A percentile compares a stretch with the other conserved stretches of the same genome.
Evolutionary conservation across 306 rosid species (phyloP).

Genomic region (Sophora flavescens): DNA sequence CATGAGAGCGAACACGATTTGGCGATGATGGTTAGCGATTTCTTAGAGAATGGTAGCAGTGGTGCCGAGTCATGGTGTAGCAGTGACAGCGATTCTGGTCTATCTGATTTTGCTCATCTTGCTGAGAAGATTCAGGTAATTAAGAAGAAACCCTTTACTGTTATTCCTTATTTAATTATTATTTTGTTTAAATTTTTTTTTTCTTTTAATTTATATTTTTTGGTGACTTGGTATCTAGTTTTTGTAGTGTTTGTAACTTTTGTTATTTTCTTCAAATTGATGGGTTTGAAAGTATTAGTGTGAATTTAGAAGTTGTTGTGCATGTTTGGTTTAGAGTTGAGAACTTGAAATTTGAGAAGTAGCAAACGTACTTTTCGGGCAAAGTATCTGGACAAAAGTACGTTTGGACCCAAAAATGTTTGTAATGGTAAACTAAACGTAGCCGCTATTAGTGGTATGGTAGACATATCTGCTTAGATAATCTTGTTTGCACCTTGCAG

Average conservation of each 20-base stretch:
- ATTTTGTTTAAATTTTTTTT: not conserved
- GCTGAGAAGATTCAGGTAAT: constrained; percentile 80
- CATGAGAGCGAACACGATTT: constrained; percentile 94
- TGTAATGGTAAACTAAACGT: too few species aligned
- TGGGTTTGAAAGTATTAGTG: not conserved
- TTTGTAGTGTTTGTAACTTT: not conserved
- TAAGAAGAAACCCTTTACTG: not conserved
- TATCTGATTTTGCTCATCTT: constrained; percentile 79
- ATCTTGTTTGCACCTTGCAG: constrained; percentile 6
- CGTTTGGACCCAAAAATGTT: too few species aligned
- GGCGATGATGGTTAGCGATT: constrained; percentile 88
- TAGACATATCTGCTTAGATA: constrained; percentile 14
- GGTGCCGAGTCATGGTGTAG: constrained; percentile 91
- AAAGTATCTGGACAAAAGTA: too few species aligned
- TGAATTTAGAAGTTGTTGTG: constrained; percentile 17
- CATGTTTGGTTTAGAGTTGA: too few species aligned
- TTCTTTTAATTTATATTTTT: too few species aligned
- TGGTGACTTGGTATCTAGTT: not conserved
- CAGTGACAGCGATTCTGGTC: constrained; percentile 87
- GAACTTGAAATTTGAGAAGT: too few species aligned
- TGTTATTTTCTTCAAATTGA: not conserved
- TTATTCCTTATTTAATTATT: not conserved
- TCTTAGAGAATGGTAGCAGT: constrained; percentile 85
- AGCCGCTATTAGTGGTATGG: not conserved
- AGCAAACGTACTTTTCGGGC: too few species aligned